Evolutionary conservation across 1,284 basidiomycete species (phyloP).

Genomic region (Leccinum griseonigrum): DNA sequence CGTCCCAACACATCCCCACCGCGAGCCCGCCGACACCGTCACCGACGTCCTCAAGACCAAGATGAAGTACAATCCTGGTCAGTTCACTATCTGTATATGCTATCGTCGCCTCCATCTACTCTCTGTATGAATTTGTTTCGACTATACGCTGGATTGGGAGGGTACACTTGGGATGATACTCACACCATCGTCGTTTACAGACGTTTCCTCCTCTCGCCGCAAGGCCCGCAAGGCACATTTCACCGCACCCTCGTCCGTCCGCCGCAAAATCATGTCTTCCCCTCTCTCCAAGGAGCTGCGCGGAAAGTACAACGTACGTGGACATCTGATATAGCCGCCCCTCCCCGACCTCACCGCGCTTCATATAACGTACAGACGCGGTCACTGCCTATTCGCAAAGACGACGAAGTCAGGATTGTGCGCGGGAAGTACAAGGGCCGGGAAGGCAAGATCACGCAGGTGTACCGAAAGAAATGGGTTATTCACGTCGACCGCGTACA

Average conservation of each 20-base stretch:
- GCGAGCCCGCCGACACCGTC: conserved; percentile 25
- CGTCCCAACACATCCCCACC: conserved; percentile 12
- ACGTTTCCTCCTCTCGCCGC: conserved; percentile 87
- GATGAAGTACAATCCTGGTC: conserved; percentile 80
- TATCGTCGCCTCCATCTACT: background rate
- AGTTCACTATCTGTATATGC: conserved; percentile 37
- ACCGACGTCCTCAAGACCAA: conserved; percentile 64
- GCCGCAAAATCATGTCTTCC: conserved; percentile 98
- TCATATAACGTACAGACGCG: conserved; percentile 57
- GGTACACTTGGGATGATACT: conserved; percentile 43
- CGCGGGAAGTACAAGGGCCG: conserved; percentile 96
- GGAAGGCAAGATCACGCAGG: conserved; percentile 97
- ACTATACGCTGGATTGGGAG: conserved; percentile 54
- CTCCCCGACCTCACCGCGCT: background rate
- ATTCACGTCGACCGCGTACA: conserved; percentile 98
- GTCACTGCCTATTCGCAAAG: conserved; percentile 95
- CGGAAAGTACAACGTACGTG: conserved; percentile 85
- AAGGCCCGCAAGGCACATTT: conserved; percentile 98
- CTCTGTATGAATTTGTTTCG: conserved; percentile 22
- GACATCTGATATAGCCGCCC: background rate
- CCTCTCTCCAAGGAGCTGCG: conserved; percentile 95
- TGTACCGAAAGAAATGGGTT: conserved; percentile 99
- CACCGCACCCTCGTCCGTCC: conserved; percentile 86
- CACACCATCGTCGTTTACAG: conserved; percentile 41
- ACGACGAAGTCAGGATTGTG: conserved; percentile 97